Evolutionary conservation across 306 rosid species (phyloP), one percentile per base, ranked within the genome.

Genomic region (Corylus avellana): DNA sequence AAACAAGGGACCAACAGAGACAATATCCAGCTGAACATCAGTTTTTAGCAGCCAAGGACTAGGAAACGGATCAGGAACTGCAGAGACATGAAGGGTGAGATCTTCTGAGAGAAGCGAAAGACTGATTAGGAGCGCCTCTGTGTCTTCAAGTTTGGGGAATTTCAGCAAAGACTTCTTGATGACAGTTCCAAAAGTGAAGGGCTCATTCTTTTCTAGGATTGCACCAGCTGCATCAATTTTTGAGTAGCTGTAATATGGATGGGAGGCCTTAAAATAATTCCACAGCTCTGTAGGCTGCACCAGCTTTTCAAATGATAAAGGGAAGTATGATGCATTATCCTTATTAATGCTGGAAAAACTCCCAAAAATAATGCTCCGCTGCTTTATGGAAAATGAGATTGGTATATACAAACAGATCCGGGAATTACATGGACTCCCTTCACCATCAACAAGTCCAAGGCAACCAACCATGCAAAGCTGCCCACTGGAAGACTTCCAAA

Each of bases 401-500:
- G 98, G 92, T 46, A 95, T 75, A 79, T 92, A 92, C 86, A 91
- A 58, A 84, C 97, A 92, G 80, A 95, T 91, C 80, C 94, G 88
- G 53, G 88, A 85, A 78, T 85, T 80, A 87, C 97, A 95, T 76
- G 9, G 75, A 62, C 82, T 79, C 78, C 84, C 85, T 78, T 88
- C 88, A 25, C 79, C 85, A 76, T 86, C 86, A 70, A 83, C 76
- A 56, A 79, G 75, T 74, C 97, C 97, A 72, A 79, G 82, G 87
- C 98, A 95, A 72, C 97, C 98, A 80, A 88, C 86, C 98, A 95
- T 95, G 89, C 98, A 95, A 75, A 95, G 98, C 82, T 92, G 97
- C 54, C 98, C 93, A n/a, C 89, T 91, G 32, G 96, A 83, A 68
- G 97, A 80, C 70, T 90, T 95, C 98, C 98, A 95, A n/a, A 90